Base-by-base conservation (phyloP, 208 protist species). In the Wallacemonas sp. region DNA sequence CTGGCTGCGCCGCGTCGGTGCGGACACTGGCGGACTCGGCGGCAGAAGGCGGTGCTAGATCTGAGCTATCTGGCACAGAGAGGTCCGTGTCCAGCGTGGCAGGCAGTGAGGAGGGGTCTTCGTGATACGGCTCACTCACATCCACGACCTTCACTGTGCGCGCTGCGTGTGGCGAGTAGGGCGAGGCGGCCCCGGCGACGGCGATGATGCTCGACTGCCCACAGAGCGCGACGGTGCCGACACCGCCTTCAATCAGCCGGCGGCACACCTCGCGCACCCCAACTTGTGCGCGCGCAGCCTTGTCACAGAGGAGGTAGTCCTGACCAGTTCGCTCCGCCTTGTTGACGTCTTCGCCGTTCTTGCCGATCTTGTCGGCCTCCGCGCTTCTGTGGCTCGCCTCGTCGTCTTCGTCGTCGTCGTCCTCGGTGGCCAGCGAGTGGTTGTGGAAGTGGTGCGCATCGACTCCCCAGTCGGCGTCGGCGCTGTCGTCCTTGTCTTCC, bases 191-290 rank as follows among this genome's bases (percentile, higher is more conserved):
- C 0, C 86, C 86, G 1, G 74, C 55, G 26, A 84, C 65, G 16
- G 79, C 55, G 20, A 91, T 59, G 2, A 93, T 20, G 57, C 86
- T 93, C 67, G 74, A 77, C 70, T 93, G 84, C 57, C 68, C 76
- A 54, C 83, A 79, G 20, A 90, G 61, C 12, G 72, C 73, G 14
- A 93, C 45, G 28, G 69, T 29, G 3, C 84, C 77, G 4, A 89
- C 84, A 5, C 87, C 87, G n/a, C 87, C 87, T 20, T 71, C 67
- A 50, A 93, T 72, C n/a, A 61, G 49, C 3, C 82, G 76, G 1
- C 74, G 67, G 36, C 72, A 73, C 23, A 91, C 68, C 31, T 89
- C 87, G 33, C 67, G 68, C 20, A 92, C 33, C 2, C 20, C 29
- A 20, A 36, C 32, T 29, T 59, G 31, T 4, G 36, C 52, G 2